Percentiles rank a stretch among this genome's conserved stretches.
phyloP scores from a whole-genome alignment of 1,284 basidiomycete species.

The Cryptococcus sp. region DNA sequence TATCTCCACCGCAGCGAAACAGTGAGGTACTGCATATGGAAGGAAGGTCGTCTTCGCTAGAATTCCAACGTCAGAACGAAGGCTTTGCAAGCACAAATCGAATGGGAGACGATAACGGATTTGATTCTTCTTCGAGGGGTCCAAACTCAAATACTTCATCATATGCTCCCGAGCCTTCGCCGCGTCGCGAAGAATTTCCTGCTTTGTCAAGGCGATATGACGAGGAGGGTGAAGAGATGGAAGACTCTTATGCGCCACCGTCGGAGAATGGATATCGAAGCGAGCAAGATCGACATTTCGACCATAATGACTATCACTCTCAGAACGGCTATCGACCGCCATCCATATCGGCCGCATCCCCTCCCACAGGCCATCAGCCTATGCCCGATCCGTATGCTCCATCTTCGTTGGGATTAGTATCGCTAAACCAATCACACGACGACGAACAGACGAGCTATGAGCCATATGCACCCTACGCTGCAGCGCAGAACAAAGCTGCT shows the following conservation, averaged over 20 bases:
- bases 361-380: background rate
- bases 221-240: slow-evolving; percentile 15
- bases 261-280: background rate
- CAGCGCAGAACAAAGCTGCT: background rate
- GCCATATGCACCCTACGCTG: slow-evolving; percentile 4
- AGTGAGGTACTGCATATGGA: background rate
- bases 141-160: background rate
- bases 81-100: no score
- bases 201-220: slow-evolving; percentile 12
- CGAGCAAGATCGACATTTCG: background rate
- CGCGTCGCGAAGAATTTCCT: slow-evolving; percentile 1
- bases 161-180: background rate
- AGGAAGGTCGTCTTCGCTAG: no score
- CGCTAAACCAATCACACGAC: background rate
- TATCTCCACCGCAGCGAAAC: slow-evolving; percentile 6
- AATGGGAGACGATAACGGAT: no score
- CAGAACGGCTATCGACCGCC: background rate
- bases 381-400: slow-evolving; percentile 14
- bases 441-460: background rate
- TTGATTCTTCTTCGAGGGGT: no score
- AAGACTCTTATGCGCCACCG: background rate
- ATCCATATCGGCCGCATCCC: background rate
- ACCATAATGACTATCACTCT: background rate
- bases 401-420: slow-evolving; percentile 6
- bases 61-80: no score